Evolutionary conservation across 805 yeast genomes (phyloP), one percentile per base, ranked within the genome.

Genomic region (Suhomyces sp.): DNA sequence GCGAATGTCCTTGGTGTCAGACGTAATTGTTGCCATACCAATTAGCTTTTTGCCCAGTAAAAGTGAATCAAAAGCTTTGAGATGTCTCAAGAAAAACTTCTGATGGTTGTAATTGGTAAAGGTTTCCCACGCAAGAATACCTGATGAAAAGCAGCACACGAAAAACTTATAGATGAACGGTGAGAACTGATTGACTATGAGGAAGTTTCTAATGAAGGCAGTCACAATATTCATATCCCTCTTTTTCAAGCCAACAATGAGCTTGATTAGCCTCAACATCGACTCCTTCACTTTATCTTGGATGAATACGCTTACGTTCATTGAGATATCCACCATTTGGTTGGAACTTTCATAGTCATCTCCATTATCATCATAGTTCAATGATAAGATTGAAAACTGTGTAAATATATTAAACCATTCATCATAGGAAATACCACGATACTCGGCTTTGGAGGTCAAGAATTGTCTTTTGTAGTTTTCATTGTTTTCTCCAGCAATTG

Each of bases 371-470:
- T 83, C 84, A 62, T 77, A 80, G 55, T 78, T 79, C 0, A 90
- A 85, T 48, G 87, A 77, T 23, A 85, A 77, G 35, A 93, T 67
- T 0, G 96, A 85, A 60, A 87, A 84, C 61, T 86, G 87, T 82
- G 91, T 86, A 61, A 91, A 89, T 6, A 93, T 73, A 56, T 81
- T 84, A 67, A 90, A 90, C 99, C 99, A 94, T 36, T 80, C 80
- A 38, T 87, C 88, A 66, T 88, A 88, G 3, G 77, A 72, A 19
- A 91, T 70, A 0, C 97, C 97, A 53, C 96, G 77, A 62, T 87
- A 88, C 60, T 81, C 85, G 0, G 76, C 74, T 10, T 78, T 78
- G 0, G 88, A 80, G 0, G 84, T 79, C 60, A 68, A 62, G 57
- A 70, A 70, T 52, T 63, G 68, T 41, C 74, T 50, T 1, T 72